A percentile compares a stretch with the other conserved stretches of the same genome.
These are phyloP conservation scores for Penicillium manginii DNA, from an alignment of 495 filamentous ascomycete genomes.

Conservation along the genomic window DNA sequence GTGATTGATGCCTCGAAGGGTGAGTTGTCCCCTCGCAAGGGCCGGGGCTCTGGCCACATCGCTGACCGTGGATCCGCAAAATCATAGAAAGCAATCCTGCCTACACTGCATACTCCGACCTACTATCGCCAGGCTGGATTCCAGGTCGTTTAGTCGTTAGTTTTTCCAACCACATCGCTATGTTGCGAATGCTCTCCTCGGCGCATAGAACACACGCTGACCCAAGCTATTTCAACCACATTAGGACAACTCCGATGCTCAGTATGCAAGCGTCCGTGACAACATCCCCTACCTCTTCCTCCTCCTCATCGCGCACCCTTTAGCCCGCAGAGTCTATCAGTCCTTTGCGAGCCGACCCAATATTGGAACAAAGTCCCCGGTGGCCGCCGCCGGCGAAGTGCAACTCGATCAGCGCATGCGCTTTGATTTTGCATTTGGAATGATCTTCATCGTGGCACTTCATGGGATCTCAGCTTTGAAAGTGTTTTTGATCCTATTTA, in stretches of 20 bases:
- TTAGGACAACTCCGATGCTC: conserved; percentile 86
- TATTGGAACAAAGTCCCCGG: conserved; percentile 11
- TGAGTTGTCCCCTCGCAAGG: conserved; percentile 37
- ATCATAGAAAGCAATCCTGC: conserved; percentile 83
- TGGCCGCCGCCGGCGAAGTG: conserved; percentile 59
- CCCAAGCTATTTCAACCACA: conserved; percentile 3
- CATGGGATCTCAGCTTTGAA: conserved; percentile 88
- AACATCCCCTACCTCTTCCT: conserved; percentile 81
- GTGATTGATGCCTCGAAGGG: conserved; percentile 85
- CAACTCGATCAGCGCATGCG: conserved; percentile 74
- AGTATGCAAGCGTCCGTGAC: conserved; percentile 83
- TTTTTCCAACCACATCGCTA: conserved; percentile 2
- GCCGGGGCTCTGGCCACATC: conserved; percentile 1
- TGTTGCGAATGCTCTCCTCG: not conserved
- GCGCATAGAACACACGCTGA: conserved; percentile 8
- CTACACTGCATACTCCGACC: conserved; percentile 71
- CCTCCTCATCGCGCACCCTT: conserved; percentile 74
- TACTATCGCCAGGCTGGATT: conserved; percentile 87
- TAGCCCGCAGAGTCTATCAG: conserved; percentile 75
- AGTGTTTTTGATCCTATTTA: conserved; percentile 73
- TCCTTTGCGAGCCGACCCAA: conserved; percentile 24
- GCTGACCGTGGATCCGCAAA: conserved; percentile 52
- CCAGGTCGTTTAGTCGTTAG: conserved; percentile 88
- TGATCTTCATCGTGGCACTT: conserved; percentile 74
- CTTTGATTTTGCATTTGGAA: conserved; percentile 84